Percentiles rank a stretch among this genome's conserved stretches.
Conservation (phyloP, 768 basidiomycete species). For the Naganishia randhawae region DNA sequence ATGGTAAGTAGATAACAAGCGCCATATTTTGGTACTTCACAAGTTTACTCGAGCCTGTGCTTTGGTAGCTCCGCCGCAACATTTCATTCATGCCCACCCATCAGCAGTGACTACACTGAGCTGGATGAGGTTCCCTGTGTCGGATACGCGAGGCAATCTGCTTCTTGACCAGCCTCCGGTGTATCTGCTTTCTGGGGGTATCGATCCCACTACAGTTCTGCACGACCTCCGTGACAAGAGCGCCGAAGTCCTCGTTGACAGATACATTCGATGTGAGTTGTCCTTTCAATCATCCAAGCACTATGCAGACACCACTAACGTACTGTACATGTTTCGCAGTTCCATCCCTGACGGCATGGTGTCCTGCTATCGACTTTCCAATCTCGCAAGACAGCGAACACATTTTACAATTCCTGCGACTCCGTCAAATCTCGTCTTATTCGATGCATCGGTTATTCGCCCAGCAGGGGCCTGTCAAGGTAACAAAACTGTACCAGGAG, state of each 20-base stretch:
- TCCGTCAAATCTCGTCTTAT: neutral
- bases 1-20: neutral
- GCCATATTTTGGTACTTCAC: neutral
- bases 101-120: slow-evolving; percentile 70
- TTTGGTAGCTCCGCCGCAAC: slow-evolving; percentile 56
- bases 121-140: slow-evolving; percentile 69
- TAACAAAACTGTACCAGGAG: neutral
- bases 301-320: neutral
- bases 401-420: slow-evolving; percentile 19
- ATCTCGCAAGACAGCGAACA: slow-evolving; percentile 1
- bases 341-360: slow-evolving; percentile 34
- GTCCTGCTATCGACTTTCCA: neutral
- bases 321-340: neutral
- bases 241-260: neutral
- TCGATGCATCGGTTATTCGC: neutral
- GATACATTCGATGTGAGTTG: slow-evolving; percentile 15
- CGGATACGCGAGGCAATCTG: slow-evolving; percentile 36
- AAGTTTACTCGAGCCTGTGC: neutral
- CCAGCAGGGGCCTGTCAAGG: slow-evolving; percentile 66
- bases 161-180: slow-evolving; percentile 62
- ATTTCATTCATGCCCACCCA: slow-evolving; percentile 71
- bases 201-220: slow-evolving; percentile 72
- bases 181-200: slow-evolving; percentile 70
- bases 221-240: slow-evolving; percentile 68
- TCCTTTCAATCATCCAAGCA: neutral